A percentile compares a stretch with the other conserved stretches of the same genome.
Conservation (phyloP, 2,329 filamentous ascomycete genomes). For the Juglanconis sp. region DNA sequence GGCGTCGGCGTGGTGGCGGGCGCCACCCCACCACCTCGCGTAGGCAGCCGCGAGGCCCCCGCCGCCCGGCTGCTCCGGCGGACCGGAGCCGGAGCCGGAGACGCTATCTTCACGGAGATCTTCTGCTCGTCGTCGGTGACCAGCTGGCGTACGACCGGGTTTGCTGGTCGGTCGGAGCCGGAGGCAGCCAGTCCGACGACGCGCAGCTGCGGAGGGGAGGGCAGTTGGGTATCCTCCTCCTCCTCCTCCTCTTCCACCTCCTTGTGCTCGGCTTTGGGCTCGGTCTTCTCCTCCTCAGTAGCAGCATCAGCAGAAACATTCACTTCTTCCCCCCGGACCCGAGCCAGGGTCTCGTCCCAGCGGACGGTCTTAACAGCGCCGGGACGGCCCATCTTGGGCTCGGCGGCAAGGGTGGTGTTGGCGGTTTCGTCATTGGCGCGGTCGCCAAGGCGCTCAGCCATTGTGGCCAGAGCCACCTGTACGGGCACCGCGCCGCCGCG, state of each 20-base stretch:
- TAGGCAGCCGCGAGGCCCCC: slow-evolving; percentile 10
- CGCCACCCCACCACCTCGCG: background rate
- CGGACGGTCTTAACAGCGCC: slow-evolving; percentile 27
- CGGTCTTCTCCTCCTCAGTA: background rate
- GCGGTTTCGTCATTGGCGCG: background rate
- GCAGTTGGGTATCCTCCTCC: background rate
- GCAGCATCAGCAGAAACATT: background rate
- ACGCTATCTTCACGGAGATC: background rate
- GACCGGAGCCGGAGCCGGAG: slow-evolving; percentile 2
- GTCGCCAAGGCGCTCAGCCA: background rate
- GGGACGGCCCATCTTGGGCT: background rate
- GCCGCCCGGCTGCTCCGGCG: background rate
- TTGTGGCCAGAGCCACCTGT: slow-evolving; percentile 25
- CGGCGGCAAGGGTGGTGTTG: background rate
- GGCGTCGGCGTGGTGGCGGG: background rate
- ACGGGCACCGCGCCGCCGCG: slow-evolving; percentile 36
- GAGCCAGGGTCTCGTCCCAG: slow-evolving; percentile 31
- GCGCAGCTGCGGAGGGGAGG: background rate
- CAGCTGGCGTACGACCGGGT: background rate
- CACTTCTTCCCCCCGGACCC: slow-evolving; percentile 24
- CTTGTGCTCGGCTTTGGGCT: background rate
- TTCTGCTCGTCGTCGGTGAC: background rate
- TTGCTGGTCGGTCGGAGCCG: background rate
- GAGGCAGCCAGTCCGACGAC: background rate
- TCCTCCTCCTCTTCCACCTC: background rate